A percentile compares a stretch with the other conserved stretches of the same genome.
Evolutionary conservation across 2,329 filamentous ascomycete genomes (phyloP).

Genomic region (Plenodomus lindquistii): DNA sequence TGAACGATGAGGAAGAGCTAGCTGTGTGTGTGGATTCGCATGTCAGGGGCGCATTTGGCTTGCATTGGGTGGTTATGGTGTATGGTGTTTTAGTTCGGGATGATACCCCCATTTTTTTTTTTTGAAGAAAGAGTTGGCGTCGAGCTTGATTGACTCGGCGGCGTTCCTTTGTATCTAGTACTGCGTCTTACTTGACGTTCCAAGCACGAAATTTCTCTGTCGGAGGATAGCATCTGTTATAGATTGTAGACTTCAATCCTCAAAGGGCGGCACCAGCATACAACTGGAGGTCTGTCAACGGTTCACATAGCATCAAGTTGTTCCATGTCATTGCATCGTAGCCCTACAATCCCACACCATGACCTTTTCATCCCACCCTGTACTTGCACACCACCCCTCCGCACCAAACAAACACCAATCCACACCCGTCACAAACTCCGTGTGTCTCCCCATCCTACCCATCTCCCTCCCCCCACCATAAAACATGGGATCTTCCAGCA

Average conservation of each 20-base stretch:
- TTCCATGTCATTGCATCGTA: constrained; percentile 53
- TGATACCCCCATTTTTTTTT: constrained; percentile 21
- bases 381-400: constrained; percentile 93
- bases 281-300: too few relatives aligned
- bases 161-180: neutral
- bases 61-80: constrained; percentile 5
- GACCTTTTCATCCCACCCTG: constrained; percentile 91
- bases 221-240: neutral
- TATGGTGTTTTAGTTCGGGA: constrained; percentile 12
- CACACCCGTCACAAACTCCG: constrained; percentile 93
- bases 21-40: neutral
- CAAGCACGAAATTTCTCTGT: neutral
- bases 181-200: too few relatives aligned
- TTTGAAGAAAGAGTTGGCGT: neutral
- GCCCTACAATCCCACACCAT: constrained; percentile 87
- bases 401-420: constrained; percentile 98
- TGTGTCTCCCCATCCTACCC: constrained; percentile 88
- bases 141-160: neutral
- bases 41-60: neutral
- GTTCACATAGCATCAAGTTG: too few relatives aligned
- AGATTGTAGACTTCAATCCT: too few relatives aligned
- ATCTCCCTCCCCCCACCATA: constrained; percentile 68
- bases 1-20: neutral
- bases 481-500: constrained; percentile 43
- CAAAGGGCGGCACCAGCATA: too few relatives aligned